Evolutionary conservation across 208 protist genomes (phyloP).

Genomic region (Leishmania braziliensis): DNA sequence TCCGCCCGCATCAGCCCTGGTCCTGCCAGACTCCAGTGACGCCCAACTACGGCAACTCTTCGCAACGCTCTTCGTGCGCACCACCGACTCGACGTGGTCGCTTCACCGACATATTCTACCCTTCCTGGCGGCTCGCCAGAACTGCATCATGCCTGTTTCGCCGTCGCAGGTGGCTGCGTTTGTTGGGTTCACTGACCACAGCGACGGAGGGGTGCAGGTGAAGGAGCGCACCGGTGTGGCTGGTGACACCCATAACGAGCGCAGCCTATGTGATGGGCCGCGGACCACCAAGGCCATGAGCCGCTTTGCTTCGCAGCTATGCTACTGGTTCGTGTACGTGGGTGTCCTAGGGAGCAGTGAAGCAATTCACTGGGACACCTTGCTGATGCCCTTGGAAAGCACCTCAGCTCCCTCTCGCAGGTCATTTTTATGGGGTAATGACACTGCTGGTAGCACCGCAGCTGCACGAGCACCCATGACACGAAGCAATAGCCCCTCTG

Average conservation of each 20-base stretch:
- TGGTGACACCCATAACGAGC: neutral
- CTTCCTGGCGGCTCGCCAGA: slow-evolving; percentile 14
- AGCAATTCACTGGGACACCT: neutral
- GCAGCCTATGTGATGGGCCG: neutral
- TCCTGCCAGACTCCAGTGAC: slow-evolving; percentile 12
- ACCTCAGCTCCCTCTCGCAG: neutral
- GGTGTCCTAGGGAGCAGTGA: slow-evolving; percentile 8
- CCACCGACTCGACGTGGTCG: slow-evolving; percentile 1
- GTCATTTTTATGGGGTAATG: neutral
- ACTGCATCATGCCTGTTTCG: slow-evolving; percentile 5
- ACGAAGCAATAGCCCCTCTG: neutral
- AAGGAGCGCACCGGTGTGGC: neutral
- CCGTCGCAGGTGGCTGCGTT: slow-evolving; percentile 4
- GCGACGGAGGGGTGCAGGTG: neutral
- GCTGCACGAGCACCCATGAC: neutral
- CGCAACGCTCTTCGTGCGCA: neutral
- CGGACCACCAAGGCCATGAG: neutral
- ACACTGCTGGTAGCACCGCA: neutral
- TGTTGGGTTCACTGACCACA: neutral
- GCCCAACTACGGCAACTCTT: slow-evolving; percentile 8
- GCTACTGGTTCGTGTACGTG: slow-evolving; percentile 21
- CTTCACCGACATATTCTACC: slow-evolving; percentile 19
- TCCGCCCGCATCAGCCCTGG: neutral
- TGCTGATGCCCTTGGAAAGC: neutral
- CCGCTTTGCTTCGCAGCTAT: slow-evolving; percentile 22